Evolutionary conservation across 805 yeast genomes (phyloP), one percentile per base, ranked within the genome.

Genomic region (Lachancea sp.): DNA sequence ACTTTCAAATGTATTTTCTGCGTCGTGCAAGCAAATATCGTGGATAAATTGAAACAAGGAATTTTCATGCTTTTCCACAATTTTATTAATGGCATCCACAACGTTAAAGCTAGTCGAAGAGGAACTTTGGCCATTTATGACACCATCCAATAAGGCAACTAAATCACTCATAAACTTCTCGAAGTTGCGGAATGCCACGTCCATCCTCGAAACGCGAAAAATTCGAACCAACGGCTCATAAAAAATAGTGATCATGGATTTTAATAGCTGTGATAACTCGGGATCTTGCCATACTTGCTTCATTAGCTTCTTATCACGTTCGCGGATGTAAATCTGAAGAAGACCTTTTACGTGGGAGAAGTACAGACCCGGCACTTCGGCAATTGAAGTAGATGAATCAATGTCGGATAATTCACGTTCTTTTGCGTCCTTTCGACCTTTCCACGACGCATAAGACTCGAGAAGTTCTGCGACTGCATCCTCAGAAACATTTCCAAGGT

Each of bases 221-320:
- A 85, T 69, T 21, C 70, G 70, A 41, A 84, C 80, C 56, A 85
- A 64, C 1, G 94, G 92, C 46, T 80, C 81, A 56, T 83, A 84
- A 46, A 84, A 78, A 47, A 83, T 67, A 2, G 85, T 68, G 34
- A 92, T 70, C 21, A 87, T 67, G 35, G 84, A 85, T 48, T 83
- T 83, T 42, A 89, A 67, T 30, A 90, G 69, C 26, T 71, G 71
- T n/a, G 88, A 79, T 34, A 94, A 65, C 48, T 83, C 85, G 0
- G 90, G 87, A 51, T 89, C 95, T 34, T 77, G 78, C 95, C 96
- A 86, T 31, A 89, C 57, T 54, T 80, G 80, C 51, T 78, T 79
- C 68, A 89, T 62, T 31, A 82, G 64, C 41, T 78, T 76, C 56
- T 86, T 88, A 55, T 90, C 98, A 26, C 77, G 74, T 42, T 76